Evolutionary conservation across 1,284 basidiomycete species (phyloP), one percentile per base, ranked within the genome.

Genomic region (Athelia psychrophila): DNA sequence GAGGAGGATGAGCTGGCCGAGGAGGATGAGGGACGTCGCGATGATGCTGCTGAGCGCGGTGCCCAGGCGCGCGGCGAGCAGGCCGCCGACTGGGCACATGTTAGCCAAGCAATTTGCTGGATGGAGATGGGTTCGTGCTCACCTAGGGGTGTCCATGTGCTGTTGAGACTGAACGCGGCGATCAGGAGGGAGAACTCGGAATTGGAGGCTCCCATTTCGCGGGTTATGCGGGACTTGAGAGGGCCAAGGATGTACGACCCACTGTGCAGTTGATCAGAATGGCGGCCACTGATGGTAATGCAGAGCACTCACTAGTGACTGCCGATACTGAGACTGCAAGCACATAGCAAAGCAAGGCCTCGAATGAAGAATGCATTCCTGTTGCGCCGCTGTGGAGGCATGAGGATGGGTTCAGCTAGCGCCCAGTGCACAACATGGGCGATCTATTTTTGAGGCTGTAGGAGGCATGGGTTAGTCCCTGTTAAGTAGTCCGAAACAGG

Each of bases 181-280:
- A 92, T 79, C 44, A 92, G 70, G 27, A 91, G 74, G 45, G 85
- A 84, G 66, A 88, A 92, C 62, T 92, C 84, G 0, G 85, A 82
- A 64, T 91, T 87, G 38, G 84, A 81, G 2, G 86, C 85, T 40
- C 86, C 86, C 53, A 91, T 77, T 61, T 92, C 88, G 51, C 83
- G 75, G 9, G 82, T 77, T 12, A 91, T 71, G 20, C 83, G 75
- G 38, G 83, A 86, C 67, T 92, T 91, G 52, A 91, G 71, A 5
- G 89, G 89, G 0, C 85, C 86, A 9, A 91, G 74, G 4, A 87
- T 81, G 60, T 90, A 86, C 3, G 79, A 78, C 22, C 82, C 84
- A 66, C 88, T 90, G 54, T n/a, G 27, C 27, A 30, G 27, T 30
- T 30, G 51, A 10, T 44, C 46, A 52, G 53, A 20, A 53, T 35